Evolutionary conservation across 169 alveolate species (phyloP), one percentile per base, ranked within the genome.

Genomic region (Plasmodium yoelii): DNA sequence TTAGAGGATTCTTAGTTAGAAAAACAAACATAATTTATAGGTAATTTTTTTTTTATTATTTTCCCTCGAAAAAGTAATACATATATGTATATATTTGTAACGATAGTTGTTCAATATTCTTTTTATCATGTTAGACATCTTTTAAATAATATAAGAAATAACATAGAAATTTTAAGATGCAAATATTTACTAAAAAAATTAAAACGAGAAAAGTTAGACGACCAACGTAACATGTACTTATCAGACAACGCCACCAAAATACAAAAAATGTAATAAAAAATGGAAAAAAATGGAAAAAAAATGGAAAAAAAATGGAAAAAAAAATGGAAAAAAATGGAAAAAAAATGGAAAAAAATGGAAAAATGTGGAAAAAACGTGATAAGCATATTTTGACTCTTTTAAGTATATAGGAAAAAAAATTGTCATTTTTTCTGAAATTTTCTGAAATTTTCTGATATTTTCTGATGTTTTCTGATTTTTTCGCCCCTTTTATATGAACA

Each of bases 181-280:
- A 80, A 65, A 53, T 80, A 18, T 80, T 53, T 80, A 18, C 51
- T 80, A 18, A 80, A 57, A 80, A 80, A 80, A 49, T 8, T 80
- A 70, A 80, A 80, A 59, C 46, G 42, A 46, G 60, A 64, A 55
- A 80, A 70, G 26, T 56, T 64, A 49, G 82, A 65, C 12, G 39
- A 64, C 15, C 90, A 80, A 46, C 18, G n/a, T 12, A 12, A 55
- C 12, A 26, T 80, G 80, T 64, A 22, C 39, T 7, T 65, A 47
- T 65, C 82, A 15, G 77, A 80, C 39, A 80, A 65, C 44, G 90
- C 80, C 18, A 80, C 51, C 5, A 80, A 80, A 56, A 80, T 80
- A 65, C 90, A 80, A 49, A 80, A 80, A 34, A 68, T 51, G 90
- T 80, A 80, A 80, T 12, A 68, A 15, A 42, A 10, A 74, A 13